phyloP scores from a whole-genome alignment of 129 eudicot genomes.

The Heracleum sosnowskyi region DNA sequence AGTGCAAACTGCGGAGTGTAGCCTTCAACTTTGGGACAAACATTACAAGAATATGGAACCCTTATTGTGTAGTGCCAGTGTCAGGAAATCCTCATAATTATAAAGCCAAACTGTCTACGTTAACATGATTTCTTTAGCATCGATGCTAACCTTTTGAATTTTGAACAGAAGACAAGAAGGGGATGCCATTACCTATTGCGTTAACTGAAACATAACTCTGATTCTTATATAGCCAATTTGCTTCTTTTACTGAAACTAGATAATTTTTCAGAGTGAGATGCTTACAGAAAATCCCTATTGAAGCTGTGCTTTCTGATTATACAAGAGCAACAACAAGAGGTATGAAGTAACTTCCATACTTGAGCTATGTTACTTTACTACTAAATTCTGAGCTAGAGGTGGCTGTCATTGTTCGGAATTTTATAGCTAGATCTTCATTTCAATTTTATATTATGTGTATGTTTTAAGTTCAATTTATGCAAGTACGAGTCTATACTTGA shows the following conservation, averaged over 20 bases:
- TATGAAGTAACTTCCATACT: not conserved
- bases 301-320: not conserved
- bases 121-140: not conserved
- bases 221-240: not conserved
- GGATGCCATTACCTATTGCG: too few species aligned
- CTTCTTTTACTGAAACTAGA: not conserved
- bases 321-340: not conserved
- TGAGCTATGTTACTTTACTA: not conserved
- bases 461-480: not conserved
- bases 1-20: not conserved
- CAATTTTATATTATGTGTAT: not conserved
- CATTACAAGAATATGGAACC: not conserved
- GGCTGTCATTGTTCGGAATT: not conserved
- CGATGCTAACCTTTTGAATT: not conserved
- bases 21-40: not conserved
- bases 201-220: too few species aligned
- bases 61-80: not conserved
- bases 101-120: not conserved
- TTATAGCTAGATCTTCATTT: not conserved
- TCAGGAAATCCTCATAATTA: not conserved
- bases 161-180: not conserved
- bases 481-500: not conserved
- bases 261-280: not conserved
- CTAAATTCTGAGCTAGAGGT: not conserved
- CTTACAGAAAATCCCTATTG: not conserved